A percentile compares a stretch with the other conserved stretches of the same genome.
Evolutionary conservation across 345 rosid species (phyloP).

Genomic region (Aegle marmelos): DNA sequence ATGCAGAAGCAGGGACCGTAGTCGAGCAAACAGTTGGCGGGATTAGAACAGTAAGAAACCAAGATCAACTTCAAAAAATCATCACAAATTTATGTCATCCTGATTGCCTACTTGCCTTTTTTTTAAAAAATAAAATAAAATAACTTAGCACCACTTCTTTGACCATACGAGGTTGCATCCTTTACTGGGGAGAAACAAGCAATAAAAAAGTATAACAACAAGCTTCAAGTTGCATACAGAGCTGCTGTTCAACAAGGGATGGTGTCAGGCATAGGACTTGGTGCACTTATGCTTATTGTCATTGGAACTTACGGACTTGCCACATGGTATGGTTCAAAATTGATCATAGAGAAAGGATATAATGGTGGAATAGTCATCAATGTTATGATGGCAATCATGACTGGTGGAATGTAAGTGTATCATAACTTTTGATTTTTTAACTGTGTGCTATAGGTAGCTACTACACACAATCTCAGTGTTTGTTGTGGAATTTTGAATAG

Average conservation of each 20-base stretch:
- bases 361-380: conserved; percentile 74
- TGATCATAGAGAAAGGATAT: conserved; percentile 64
- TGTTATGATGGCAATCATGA: conserved; percentile 59
- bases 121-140: too few relatives aligned
- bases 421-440: not conserved
- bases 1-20: conserved; percentile 79
- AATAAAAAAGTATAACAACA: conserved; percentile 50
- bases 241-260: conserved; percentile 63
- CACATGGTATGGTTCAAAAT: conserved; percentile 64
- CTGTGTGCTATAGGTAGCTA: not conserved
- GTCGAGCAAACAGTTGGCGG: conserved; percentile 86
- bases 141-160: not conserved
- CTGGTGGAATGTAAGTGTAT: conserved; percentile 70
- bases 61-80: not conserved
- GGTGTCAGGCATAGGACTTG: conserved; percentile 70
- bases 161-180: conserved; percentile 62
- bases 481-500: conserved; percentile 21
- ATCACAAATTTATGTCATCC: not conserved
- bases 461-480: not conserved
- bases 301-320: conserved; percentile 64
- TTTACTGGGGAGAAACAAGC: conserved; percentile 86
- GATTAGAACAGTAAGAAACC: conserved; percentile 67
- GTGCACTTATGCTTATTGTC: conserved; percentile 39
- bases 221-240: conserved; percentile 53
- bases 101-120: not conserved